These are phyloP conservation scores for Groenewaldozyma auringiensis DNA, from an alignment of 1,139 yeast genomes.

Conservation along the genomic window DNA sequence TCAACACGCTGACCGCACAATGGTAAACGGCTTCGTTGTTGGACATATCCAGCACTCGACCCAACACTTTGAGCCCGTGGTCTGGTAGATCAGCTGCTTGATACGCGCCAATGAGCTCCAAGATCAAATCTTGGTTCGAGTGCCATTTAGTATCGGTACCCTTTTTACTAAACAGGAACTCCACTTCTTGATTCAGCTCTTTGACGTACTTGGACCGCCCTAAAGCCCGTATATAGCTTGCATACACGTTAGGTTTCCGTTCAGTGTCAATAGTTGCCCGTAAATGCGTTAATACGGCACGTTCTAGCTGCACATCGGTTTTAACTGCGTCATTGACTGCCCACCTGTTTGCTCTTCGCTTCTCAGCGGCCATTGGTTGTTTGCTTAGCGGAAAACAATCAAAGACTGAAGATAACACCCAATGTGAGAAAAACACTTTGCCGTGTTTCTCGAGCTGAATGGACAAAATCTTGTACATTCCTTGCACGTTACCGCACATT, in stretches of 20 bases:
- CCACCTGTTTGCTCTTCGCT: constrained; percentile 18
- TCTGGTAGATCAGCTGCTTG: constrained; percentile 16
- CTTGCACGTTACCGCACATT: constrained; percentile 25
- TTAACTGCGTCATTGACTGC: constrained; percentile 21
- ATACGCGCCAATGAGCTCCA: constrained; percentile 24
- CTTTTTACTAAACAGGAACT: constrained; percentile 6
- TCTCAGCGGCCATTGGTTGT: constrained; percentile 17
- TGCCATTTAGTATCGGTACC: constrained; percentile 10
- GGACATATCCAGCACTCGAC: constrained; percentile 17
- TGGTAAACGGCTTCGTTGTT: constrained; percentile 10
- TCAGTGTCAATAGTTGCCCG: constrained; percentile 18
- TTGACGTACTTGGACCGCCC: constrained; percentile 24
- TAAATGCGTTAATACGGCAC: constrained; percentile 23
- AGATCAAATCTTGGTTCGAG: constrained; percentile 19
- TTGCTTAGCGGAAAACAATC: constrained; percentile 23
- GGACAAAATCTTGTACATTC: constrained; percentile 25
- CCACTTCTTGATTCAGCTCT: constrained; percentile 22
- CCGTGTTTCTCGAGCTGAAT: constrained; percentile 19
- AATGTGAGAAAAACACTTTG: constrained; percentile 3
- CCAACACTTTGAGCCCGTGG: constrained; percentile 18
- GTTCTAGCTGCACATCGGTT: constrained; percentile 23
- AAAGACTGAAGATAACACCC: constrained; percentile 18
- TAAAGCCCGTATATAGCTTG: constrained; percentile 24
- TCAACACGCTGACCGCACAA: constrained; percentile 18
- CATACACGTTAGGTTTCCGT: constrained; percentile 14